Evolutionary conservation across 2,329 filamentous ascomycete genomes (phyloP), one percentile per base, ranked within the genome.

Genomic region (Trichoderma gracile): DNA sequence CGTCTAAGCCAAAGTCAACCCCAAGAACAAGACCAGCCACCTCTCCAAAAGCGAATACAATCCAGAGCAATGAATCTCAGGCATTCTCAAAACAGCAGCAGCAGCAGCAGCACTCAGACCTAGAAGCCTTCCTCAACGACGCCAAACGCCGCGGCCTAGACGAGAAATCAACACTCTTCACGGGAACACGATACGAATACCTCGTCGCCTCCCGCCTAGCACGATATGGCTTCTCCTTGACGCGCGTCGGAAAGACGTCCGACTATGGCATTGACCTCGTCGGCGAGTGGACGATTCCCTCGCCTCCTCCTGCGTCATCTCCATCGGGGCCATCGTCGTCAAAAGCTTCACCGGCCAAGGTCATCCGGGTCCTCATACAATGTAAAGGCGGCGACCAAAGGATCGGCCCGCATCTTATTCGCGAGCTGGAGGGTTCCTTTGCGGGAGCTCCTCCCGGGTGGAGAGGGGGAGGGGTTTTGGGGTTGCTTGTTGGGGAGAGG

Each of bases 391-490:
- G 83, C 15, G 73, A 78, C 19, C 77, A 78, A 64, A 79, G 80
- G 52, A 74, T 81, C 14, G 80, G 85, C 0, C 90, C 91, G 0
- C 78, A 81, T 38, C 78, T 86, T 53, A 78, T 92, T 9, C 84
- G 91, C n/a, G 91, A 94, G 77, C 82, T 94, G 3, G 90, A 92
- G 72, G 94, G 94, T 3, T 86, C 92, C 0, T 90, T 95, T 71
- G 82, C 82, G 1, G 88, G 87, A 14, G 90, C 91, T 7, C 93
- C 92, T 1, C 78, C 83, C 0, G 89, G 88, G 0, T 96, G 91
- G 90, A 81, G 86, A 60, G 85, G 84, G 0, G 74, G 80, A 1
- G 82, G 84, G 15, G 86, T 90, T 6, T 74, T 97, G 40, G 93
- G 87, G 0, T 72, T 97, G 17, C 76, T 97, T 61, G 89, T 90